phyloP scores from a whole-genome alignment of 768 basidiomycete species.

The Mycena vitilis region DNA sequence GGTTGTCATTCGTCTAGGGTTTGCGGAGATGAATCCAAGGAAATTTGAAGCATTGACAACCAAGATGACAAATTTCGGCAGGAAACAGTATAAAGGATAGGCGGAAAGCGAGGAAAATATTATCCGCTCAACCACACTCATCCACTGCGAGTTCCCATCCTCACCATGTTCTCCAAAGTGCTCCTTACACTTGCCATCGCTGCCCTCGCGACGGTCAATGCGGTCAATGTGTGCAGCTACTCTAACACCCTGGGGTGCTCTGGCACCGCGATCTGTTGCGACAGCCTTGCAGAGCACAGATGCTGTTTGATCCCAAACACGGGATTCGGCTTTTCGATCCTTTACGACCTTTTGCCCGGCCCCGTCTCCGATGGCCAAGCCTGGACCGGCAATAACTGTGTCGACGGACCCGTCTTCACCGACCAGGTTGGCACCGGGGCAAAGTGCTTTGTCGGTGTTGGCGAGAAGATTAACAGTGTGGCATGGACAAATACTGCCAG shows the following conservation, averaged over 20 bases:
- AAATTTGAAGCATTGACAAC: no score
- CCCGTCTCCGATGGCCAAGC: conserved; percentile 7
- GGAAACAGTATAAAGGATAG: no score
- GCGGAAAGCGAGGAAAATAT: no score
- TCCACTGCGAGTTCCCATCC: conserved; percentile 24
- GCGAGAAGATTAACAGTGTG: not conserved
- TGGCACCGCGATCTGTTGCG: not conserved
- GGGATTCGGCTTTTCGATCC: conserved; percentile 1
- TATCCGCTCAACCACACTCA: no score
- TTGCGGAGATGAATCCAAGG: no score
- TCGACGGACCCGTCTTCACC: not conserved
- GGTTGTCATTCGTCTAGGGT: no score
- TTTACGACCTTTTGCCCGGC: not conserved
- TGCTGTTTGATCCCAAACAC: not conserved
- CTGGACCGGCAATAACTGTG: conserved; percentile 1
- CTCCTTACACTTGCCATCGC: conserved; percentile 24
- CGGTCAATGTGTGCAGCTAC: conserved; percentile 42
- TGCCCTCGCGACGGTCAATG: conserved; percentile 18
- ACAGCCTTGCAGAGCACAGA: not conserved
- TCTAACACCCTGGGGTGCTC: not conserved
- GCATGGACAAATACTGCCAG: not conserved
- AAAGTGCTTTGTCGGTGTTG: conserved; percentile 1
- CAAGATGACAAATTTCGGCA: no score
- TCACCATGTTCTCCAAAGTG: conserved; percentile 19
- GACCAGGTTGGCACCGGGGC: not conserved